These are phyloP conservation scores for Phytophthora kernoviae DNA, from an alignment of 352 stramenopile species.

Conservation along the genomic window DNA sequence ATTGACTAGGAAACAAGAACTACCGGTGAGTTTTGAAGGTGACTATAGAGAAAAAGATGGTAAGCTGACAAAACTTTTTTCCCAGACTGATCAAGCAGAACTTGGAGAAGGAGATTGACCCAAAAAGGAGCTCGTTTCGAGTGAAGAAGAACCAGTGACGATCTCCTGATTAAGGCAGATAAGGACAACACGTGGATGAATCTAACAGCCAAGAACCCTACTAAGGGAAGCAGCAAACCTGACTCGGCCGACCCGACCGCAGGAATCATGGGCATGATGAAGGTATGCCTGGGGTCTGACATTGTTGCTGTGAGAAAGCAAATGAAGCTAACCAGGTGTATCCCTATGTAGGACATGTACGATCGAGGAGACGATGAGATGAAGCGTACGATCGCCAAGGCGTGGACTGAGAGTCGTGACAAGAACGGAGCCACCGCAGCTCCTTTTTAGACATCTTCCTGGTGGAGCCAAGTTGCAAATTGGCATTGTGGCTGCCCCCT, in stretches of 20 bases:
- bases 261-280: constrained; percentile 93
- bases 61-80: no score
- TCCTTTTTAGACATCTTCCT: constrained; percentile 20
- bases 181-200: constrained; percentile 84
- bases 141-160: constrained; percentile 88
- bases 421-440: constrained; percentile 53
- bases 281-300: constrained; percentile 57
- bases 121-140: constrained; percentile 73
- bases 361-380: constrained; percentile 88
- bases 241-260: constrained; percentile 67
- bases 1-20: neutral
- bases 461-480: no score
- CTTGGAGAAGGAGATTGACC: constrained; percentile 85
- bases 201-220: constrained; percentile 82
- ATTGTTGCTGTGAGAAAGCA: no score
- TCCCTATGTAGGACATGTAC: constrained; percentile 85
- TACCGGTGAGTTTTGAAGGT: constrained; percentile 21
- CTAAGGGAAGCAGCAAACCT: constrained; percentile 44
- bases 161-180: constrained; percentile 79
- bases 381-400: constrained; percentile 90
- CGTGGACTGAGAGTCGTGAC: constrained; percentile 83
- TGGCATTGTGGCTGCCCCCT: constrained; percentile 5
- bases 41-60: neutral
- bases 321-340: no score
- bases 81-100: constrained; percentile 75